Conservation (phyloP, 1,139 yeast species). For the Debaryomycetaceae sp. region DNA sequence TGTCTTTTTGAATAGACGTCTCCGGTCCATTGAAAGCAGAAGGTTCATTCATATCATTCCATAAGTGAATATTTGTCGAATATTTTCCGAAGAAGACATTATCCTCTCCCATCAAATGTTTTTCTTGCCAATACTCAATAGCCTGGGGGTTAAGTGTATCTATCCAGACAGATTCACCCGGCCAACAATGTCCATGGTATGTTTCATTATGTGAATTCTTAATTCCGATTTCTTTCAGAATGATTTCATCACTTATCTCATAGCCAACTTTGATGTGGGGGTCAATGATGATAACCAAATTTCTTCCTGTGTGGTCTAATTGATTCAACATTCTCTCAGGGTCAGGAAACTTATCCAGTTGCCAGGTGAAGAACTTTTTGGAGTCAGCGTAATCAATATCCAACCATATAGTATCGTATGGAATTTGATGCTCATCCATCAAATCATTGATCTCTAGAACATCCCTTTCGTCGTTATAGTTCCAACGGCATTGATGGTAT, state of each 20-base stretch:
- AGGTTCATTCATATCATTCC: slow-evolving; percentile 99
- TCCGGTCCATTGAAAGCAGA: slow-evolving; percentile 95
- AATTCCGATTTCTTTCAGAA: slow-evolving; percentile 32
- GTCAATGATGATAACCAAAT: slow-evolving; percentile 81
- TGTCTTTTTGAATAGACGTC: slow-evolving; percentile 80
- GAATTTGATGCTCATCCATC: slow-evolving; percentile 74
- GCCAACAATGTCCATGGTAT: slow-evolving; percentile 94
- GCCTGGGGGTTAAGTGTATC: slow-evolving; percentile 74
- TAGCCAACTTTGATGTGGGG: slow-evolving; percentile 84
- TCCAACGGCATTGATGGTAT: slow-evolving; percentile 97
- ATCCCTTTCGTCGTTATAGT: slow-evolving; percentile 84
- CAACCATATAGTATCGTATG: slow-evolving; percentile 92
- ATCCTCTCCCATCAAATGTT: slow-evolving; percentile 18
- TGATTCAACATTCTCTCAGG: slow-evolving; percentile 64
- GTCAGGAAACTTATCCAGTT: slow-evolving; percentile 66
- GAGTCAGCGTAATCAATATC: slow-evolving; percentile 88
- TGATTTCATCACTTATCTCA: slow-evolving; percentile 53
- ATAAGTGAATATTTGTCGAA: slow-evolving; percentile 63
- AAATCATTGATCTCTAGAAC: slow-evolving; percentile 64
- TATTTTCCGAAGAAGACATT: slow-evolving; percentile 50
- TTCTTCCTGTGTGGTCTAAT: slow-evolving; percentile 71
- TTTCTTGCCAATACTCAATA: slow-evolving; percentile 54
- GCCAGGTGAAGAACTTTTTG: slow-evolving; percentile 92
- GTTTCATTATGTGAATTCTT: slow-evolving; percentile 40
- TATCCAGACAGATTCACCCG: slow-evolving; percentile 93